These are phyloP conservation scores for Cyclotella sp. DNA, from an alignment of 108 stramenopile genomes.

Conservation along the genomic window DNA sequence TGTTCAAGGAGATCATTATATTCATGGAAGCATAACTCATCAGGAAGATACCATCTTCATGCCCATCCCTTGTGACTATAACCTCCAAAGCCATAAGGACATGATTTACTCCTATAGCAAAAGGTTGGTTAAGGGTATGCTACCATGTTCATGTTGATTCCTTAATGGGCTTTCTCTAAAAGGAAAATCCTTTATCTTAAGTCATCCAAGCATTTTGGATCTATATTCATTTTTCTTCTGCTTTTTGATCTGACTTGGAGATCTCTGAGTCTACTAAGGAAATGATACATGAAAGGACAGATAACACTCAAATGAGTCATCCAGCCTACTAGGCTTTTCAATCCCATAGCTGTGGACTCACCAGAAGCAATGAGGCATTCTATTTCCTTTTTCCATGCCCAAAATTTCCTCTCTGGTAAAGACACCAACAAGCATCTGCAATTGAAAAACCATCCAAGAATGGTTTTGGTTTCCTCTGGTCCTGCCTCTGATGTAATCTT, in stretches of 20 bases:
- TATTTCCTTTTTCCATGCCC: background rate
- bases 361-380: no score
- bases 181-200: slow-evolving; percentile 5
- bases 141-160: slow-evolving; percentile 15
- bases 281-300: background rate
- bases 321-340: no score
- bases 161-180: background rate
- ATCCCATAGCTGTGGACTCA: no score
- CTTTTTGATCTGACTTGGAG: background rate
- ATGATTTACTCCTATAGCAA: slow-evolving; percentile 23
- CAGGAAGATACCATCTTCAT: slow-evolving; percentile 13
- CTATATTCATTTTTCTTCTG: background rate
- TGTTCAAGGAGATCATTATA: slow-evolving; percentile 33
- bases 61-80: slow-evolving; percentile 9
- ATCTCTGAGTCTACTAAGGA: slow-evolving; percentile 4
- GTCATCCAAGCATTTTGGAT: background rate
- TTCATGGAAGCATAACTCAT: slow-evolving; percentile 11
- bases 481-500: background rate
- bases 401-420: slow-evolving; percentile 15
- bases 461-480: background rate
- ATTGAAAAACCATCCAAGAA: background rate
- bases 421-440: no score
- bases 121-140: background rate
- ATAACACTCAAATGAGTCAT: no score
- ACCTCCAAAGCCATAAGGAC: slow-evolving; percentile 25